phyloP scores from a whole-genome alignment of 2,329 filamentous ascomycete genomes.

The Amesomyces nigricolor region DNA sequence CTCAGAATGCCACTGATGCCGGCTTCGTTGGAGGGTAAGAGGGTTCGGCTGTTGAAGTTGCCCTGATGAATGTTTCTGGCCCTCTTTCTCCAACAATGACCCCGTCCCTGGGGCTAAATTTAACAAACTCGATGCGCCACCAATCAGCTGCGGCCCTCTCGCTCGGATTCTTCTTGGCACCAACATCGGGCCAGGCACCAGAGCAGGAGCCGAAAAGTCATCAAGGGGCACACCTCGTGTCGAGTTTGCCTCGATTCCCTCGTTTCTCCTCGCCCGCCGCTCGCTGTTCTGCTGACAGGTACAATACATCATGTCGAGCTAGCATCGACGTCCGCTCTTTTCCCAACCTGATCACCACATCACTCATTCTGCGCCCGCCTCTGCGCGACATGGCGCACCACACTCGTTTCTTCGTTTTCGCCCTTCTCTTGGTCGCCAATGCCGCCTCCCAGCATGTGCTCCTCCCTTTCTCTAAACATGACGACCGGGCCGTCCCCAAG shows the following conservation, averaged over 20 bases:
- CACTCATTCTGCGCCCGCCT: background rate
- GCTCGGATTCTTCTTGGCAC: too few species aligned
- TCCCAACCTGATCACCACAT: background rate
- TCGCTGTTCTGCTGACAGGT: background rate
- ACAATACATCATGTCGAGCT: constrained; percentile 9
- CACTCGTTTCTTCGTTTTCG: constrained; percentile 15
- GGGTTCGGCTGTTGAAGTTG: too few species aligned
- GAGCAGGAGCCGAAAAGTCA: background rate
- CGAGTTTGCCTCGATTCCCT: background rate
- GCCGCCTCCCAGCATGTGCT: constrained; percentile 20
- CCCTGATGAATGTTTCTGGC: too few species aligned
- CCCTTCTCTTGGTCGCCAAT: constrained; percentile 3
- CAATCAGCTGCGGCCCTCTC: too few species aligned
- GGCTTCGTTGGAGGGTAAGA: too few species aligned
- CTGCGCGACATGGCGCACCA: constrained; percentile 12
- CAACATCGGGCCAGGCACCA: too few species aligned
- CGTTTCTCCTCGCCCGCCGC: background rate
- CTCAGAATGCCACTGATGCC: too few species aligned
- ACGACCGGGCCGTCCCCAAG: background rate
- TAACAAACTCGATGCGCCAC: too few species aligned
- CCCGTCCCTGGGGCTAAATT: too few species aligned
- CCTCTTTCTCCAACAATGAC: too few species aligned
- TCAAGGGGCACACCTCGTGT: background rate
- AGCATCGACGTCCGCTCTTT: constrained; percentile 15
- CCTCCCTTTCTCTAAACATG: constrained; percentile 21